Conservation (phyloP, 495 filamentous ascomycete genomes). For the Talaromyces borbonicus region DNA sequence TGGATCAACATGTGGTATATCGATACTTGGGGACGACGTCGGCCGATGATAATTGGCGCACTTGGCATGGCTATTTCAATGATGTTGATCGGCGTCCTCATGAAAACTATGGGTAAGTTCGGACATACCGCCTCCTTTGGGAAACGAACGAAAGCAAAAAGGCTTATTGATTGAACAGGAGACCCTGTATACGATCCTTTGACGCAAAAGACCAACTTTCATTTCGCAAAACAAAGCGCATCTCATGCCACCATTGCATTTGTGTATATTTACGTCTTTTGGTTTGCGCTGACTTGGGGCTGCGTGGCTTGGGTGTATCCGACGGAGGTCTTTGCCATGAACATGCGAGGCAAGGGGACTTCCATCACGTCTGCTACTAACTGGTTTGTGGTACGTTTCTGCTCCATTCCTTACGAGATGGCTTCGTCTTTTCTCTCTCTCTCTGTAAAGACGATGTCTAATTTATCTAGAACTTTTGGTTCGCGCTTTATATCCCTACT, state of each 20-base stretch:
- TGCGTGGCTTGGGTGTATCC: constrained; percentile 18
- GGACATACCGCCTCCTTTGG: background rate
- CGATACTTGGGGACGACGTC: constrained; percentile 18
- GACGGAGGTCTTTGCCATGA: constrained; percentile 12
- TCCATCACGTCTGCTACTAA: constrained; percentile 16
- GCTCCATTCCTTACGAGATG: background rate
- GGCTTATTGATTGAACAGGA: constrained; percentile 8
- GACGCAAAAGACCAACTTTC: constrained; percentile 19
- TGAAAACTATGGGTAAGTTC: constrained; percentile 17
- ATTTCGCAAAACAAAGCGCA: constrained; percentile 10
- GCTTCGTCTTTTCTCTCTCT: background rate
- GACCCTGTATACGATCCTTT: constrained; percentile 15
- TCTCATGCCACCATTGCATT: constrained; percentile 15
- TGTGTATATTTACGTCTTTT: constrained; percentile 15
- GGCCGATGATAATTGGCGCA: constrained; percentile 18
- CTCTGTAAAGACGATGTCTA: too few relatives aligned
- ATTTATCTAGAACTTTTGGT: constrained; percentile 16
- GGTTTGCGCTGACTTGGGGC: constrained; percentile 14
- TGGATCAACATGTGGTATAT: constrained; percentile 18
- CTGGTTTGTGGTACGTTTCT: constrained; percentile 16
- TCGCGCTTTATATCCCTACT: constrained; percentile 19
- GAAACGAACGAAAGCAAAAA: too few relatives aligned
- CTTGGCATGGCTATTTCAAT: constrained; percentile 18
- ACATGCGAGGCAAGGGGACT: constrained; percentile 13
- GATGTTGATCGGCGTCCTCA: constrained; percentile 20